Evolutionary conservation across 768 basidiomycete species (phyloP), one percentile per base, ranked within the genome.

Genomic region (Mycena vulgaris): DNA sequence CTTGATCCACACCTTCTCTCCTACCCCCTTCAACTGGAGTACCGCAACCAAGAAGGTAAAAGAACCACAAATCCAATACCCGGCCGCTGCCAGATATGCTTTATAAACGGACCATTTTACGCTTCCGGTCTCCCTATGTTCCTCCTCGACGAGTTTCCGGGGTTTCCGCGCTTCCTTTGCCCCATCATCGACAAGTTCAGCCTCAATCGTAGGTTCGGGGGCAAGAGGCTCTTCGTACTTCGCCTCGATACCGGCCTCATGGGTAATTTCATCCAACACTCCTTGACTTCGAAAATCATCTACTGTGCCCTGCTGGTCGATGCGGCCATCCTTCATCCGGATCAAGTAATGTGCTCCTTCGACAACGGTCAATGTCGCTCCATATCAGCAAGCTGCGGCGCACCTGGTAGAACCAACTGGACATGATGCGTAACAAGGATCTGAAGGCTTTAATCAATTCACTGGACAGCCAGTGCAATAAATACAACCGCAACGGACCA

Each of bases 61-160:
- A 73, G 90, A 84, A 5, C 52, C 80, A 90, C 91, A 93, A 1
- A 89, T 89, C 86, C 85, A 90, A 72, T 92, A 92, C 0, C 90
- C 91, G 90, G 92, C 91, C 21, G 90, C 92, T 76, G 89, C 85
- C 70, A 95, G 75, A 75, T 96, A 94, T 3, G 87, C 82, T 33
- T 89, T 87, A 70, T 91, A 91, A 37, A 91, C 85, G 3, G 83
- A 80, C 93, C 93, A 95, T 75, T 93, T 94, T 40, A 97, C 95
- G 47, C 92, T 89, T 1, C 95, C 96, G 4, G 86, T 87, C 73
- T 94, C 93, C 52, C 95, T 78, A 67, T 94, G 91, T 76, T 96
- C 95, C 47, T 95, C 95, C 76, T 95, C 92, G 65, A 95, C 79
- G 10, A 95, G 80, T 74, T 94, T 93, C 40, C 90, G 81, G 0